A percentile compares a stretch with the other conserved stretches of the same genome.
Evolutionary conservation across 129 eudicot genomes (phyloP).

Genomic region (Lonicera japonica): DNA sequence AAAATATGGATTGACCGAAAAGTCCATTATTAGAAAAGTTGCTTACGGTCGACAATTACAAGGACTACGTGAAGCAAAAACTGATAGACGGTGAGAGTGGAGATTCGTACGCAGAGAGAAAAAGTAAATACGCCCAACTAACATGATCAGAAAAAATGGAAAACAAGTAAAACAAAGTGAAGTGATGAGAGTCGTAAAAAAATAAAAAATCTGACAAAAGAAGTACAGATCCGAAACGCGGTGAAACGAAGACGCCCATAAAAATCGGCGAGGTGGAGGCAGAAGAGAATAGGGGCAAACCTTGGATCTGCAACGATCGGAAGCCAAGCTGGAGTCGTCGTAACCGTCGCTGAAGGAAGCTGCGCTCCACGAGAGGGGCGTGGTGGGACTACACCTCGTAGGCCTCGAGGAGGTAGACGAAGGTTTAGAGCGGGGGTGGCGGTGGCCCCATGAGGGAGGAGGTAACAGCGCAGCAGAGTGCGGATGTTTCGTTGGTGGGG

Average conservation of each 20-base stretch:
- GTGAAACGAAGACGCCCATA: not conserved
- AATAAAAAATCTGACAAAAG: not conserved
- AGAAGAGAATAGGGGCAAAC: slow-evolving; percentile 19
- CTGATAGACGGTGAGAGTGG: not conserved
- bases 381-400: slow-evolving; percentile 51
- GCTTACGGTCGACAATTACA: no score
- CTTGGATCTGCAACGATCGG: slow-evolving; percentile 43
- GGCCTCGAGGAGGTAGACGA: not conserved
- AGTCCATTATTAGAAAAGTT: not conserved
- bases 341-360: slow-evolving; percentile 31
- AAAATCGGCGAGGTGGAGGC: not conserved
- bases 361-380: slow-evolving; percentile 60
- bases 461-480: not conserved
- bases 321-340: slow-evolving; percentile 33
- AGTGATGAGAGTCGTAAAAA: no score
- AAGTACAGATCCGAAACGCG: not conserved
- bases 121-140: not conserved
- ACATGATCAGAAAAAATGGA: not conserved
- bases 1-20: not conserved
- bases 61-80: slow-evolving; percentile 12
- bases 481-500: not conserved
- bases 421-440: slow-evolving; percentile 34
- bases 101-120: no score
- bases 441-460: slow-evolving; percentile 43
- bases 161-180: no score